Evolutionary conservation across 23 red algal genomes (phyloP).

Genomic region (Gracilariopsis chorda): DNA sequence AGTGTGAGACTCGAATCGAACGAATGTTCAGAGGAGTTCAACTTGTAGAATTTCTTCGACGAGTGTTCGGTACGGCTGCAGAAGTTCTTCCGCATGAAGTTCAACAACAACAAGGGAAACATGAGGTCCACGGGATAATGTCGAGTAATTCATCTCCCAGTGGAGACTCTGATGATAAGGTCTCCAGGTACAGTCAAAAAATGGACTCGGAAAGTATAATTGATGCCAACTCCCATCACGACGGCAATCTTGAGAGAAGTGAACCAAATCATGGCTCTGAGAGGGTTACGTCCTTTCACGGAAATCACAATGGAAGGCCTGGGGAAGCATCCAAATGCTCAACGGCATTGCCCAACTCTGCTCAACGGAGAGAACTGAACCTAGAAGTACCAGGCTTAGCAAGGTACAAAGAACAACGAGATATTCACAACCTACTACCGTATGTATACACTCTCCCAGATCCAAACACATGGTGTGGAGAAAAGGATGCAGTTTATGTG

Average conservation of each 20-base stretch:
- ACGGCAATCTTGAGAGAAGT: neutral
- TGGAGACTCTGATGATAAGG: neutral
- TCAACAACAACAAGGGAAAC: neutral
- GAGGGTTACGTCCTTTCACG: too few species aligned
- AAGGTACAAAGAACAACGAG: slow-evolving; percentile 20
- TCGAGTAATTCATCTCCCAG: neutral
- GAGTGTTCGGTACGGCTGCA: neutral
- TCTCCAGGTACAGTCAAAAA: too few species aligned
- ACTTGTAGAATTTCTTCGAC: neutral
- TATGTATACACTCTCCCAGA: slow-evolving; percentile 64
- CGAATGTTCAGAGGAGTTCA: neutral
- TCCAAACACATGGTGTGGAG: slow-evolving; percentile 38
- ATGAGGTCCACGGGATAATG: neutral
- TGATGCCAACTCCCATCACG: neutral
- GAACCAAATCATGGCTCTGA: neutral
- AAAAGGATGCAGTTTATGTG: slow-evolving; percentile 42
- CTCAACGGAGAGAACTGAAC: neutral
- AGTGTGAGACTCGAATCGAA: neutral
- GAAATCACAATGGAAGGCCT: neutral
- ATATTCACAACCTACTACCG: slow-evolving; percentile 35
- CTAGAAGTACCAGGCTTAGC: neutral
- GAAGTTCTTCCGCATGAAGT: neutral
- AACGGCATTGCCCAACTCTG: neutral
- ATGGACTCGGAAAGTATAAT: neutral
- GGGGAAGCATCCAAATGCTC: neutral